Evolutionary conservation across 495 filamentous ascomycete species (phyloP), one percentile per base, ranked within the genome.

Genomic region (Trichocladium uniseriatum): DNA sequence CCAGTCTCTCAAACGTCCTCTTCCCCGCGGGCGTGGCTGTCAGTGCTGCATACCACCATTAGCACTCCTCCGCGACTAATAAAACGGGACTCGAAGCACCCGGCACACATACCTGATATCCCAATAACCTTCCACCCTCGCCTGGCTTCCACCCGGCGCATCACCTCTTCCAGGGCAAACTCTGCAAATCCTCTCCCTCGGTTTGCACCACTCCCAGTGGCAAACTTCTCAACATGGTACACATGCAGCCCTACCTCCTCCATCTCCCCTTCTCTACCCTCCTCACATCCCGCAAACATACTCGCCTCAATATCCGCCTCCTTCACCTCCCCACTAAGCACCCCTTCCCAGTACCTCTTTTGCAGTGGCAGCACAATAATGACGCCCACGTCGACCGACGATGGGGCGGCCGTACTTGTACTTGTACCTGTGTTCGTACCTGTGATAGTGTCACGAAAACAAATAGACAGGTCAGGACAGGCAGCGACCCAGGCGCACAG

Each of bases 241-340:
- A 67, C 54, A 46, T 67, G 64, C 54, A 67, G 28, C 9, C 64
- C 64, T 9, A 67, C 58, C 44, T 58, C 55, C 19, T 38, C 51
- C 35, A 6, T 32, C n/a, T 47, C 47, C 3, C 18, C 45, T 70
- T 39, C 35, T 11, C 31, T 32, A 5, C 31, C 31, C 27, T 7
- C 29, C 21, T 39, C 21, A 24, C 14, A 8, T 19, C 19, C 20
- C 18, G 24, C 81, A 81, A 63, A 82, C 87, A 62, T 54, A 66
- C 80, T 14, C 69, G 83, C 19, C 66, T 87, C 44, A 77, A 89
- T 64, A 71, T 81, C 49, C 73, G 79, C 28, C 83, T 89, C 79
- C 69, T 86, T 43, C 76, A 88, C 52, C 74, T 83, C 51, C 72
- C 78, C 55, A 71, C 79, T 49, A 76, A 85, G 48, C 78, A 89